phyloP scores from a whole-genome alignment of 2,329 filamentous ascomycete genomes.

The Fusarium musae region DNA sequence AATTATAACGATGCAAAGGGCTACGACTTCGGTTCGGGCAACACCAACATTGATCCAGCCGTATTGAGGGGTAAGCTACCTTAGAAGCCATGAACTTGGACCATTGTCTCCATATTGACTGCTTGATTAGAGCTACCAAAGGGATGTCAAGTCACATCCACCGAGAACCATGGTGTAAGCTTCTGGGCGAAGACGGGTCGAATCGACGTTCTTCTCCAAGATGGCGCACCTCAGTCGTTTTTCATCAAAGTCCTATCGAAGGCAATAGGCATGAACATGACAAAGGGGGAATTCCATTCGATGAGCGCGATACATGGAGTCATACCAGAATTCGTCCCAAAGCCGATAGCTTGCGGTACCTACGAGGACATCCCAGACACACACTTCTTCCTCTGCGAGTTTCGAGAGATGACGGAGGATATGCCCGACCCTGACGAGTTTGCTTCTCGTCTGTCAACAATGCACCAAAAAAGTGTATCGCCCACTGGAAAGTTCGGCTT shows the following conservation, averaged over 20 bases:
- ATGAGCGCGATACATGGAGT: neutral
- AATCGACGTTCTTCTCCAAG: accelerated
- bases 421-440: neutral
- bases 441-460: neutral
- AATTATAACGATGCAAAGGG: neutral
- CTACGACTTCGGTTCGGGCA: neutral
- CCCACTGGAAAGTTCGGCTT: neutral
- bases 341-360: neutral
- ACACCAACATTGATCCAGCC: neutral
- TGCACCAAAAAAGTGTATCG: neutral
- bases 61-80: neutral
- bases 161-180: accelerated
- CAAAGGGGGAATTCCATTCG: neutral
- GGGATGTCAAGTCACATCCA: neutral
- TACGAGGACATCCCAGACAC: neutral
- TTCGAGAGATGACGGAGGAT: neutral
- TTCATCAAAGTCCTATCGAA: neutral
- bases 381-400: neutral
- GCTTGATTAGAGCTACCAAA: neutral
- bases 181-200: neutral
- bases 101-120: neutral
- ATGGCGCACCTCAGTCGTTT: accelerated
- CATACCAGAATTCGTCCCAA: neutral
- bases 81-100: too few relatives aligned
- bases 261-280: neutral